Evolutionary conservation across 2,329 filamentous ascomycete species (phyloP).

Genomic region (Monilinia fructicola): DNA sequence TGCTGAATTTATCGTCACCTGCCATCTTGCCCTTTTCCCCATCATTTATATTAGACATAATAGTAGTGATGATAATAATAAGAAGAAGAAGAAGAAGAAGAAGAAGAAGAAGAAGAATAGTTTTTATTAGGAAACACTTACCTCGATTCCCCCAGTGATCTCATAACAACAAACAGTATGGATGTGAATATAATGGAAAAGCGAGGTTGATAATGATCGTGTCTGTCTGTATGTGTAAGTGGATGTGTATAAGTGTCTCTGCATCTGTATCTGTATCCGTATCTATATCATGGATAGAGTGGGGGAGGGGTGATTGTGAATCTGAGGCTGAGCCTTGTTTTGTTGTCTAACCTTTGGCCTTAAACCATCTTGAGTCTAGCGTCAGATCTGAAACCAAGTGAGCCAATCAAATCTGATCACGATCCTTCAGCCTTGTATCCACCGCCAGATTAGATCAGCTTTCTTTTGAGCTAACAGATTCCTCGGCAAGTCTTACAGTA

Average conservation of each 20-base stretch:
- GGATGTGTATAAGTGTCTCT: too few relatives aligned
- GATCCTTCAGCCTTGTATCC: not conserved
- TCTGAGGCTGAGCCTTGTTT: constrained; percentile 6
- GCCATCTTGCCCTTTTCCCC: constrained; percentile 62
- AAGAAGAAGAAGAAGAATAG: not conserved
- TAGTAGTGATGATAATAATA: too few relatives aligned
- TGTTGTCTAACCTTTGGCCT: not conserved
- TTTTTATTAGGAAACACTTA: constrained; percentile 35
- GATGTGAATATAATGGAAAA: not conserved
- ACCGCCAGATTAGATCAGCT: not conserved
- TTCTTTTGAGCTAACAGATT: not conserved
- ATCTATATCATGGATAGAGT: constrained; percentile 1
- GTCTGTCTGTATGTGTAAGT: too few relatives aligned
- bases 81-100: too few relatives aligned
- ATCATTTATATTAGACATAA: constrained; percentile 21
- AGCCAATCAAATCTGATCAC: not conserved
- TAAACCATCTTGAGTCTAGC: not conserved
- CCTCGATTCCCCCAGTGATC: constrained; percentile 55
- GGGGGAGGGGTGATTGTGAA: not conserved
- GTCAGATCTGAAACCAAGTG: not conserved
- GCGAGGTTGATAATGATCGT: constrained; percentile 1
- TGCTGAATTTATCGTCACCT: constrained; percentile 58
- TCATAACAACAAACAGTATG: constrained; percentile 47
- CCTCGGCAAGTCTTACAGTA: too few relatives aligned
- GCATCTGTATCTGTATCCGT: not conserved